Evolutionary conservation across 768 basidiomycete species (phyloP).

Genomic region (Serendipita sp.): DNA sequence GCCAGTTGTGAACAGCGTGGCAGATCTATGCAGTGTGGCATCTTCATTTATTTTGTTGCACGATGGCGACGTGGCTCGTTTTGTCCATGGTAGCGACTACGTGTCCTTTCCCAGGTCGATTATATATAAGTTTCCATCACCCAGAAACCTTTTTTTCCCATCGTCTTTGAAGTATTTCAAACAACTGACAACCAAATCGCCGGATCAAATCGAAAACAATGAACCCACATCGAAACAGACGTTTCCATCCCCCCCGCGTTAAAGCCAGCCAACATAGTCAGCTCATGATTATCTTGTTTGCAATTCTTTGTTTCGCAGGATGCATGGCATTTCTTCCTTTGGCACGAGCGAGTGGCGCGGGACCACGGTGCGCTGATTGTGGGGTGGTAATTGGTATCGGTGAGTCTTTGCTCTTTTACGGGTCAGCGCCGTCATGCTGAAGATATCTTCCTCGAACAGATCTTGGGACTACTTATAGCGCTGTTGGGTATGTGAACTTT

Average conservation of each 20-base stretch:
- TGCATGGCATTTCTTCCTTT: neutral
- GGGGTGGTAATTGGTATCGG: conserved; percentile 3
- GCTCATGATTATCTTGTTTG: neutral
- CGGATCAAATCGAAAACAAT: neutral
- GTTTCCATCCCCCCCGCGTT: neutral
- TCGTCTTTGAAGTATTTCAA: no score
- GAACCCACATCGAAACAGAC: neutral
- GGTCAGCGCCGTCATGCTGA: neutral
- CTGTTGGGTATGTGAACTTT: conserved; percentile 16
- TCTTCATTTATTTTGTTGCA: no score
- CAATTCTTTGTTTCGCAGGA: neutral
- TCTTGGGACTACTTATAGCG: neutral
- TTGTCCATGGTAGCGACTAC: neutral
- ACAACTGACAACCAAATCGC: no score
- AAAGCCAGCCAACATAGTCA: neutral
- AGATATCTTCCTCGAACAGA: neutral
- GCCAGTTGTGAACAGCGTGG: no score
- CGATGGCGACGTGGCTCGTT: no score
- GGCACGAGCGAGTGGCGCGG: neutral
- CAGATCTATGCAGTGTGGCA: no score
- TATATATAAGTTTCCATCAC: neutral
- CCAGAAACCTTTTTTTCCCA: neutral
- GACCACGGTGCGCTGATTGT: neutral
- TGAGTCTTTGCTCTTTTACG: neutral
- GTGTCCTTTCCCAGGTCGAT: neutral